phyloP scores from a whole-genome alignment of 306 rosid genomes.

The Fagus crenata region DNA sequence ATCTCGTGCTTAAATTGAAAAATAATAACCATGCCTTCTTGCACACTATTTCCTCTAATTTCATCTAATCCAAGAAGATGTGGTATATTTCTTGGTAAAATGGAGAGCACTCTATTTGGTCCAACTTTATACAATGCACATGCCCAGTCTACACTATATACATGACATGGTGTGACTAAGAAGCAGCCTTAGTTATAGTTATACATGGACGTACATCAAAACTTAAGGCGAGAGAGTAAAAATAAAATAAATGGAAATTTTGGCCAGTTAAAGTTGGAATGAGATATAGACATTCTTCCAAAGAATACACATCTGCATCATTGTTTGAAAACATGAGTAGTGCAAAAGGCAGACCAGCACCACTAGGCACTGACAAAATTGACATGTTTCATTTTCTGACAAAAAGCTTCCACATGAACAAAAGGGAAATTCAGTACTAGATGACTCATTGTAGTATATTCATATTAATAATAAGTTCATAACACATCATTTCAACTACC shows the following conservation, averaged over 20 bases:
- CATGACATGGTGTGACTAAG: neutral
- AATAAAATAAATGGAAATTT: neutral
- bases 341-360: neutral
- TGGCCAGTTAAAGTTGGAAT: neutral
- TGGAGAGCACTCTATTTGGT: neutral
- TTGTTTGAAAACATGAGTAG: neutral
- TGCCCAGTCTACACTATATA: neutral
- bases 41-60: neutral
- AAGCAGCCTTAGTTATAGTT: neutral
- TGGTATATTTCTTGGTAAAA: neutral
- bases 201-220: neutral
- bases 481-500: conserved; percentile 44
- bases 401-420: neutral
- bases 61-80: conserved; percentile 1
- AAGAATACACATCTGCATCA: neutral
- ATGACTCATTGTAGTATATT: neutral
- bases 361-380: neutral
- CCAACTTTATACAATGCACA: neutral
- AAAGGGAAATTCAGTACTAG: no score
- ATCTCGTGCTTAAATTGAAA: neutral
- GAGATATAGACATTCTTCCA: neutral
- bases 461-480: neutral
- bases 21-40: neutral
- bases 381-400: neutral
- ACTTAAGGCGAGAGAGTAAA: neutral